These are phyloP conservation scores for Rhodocollybia butyracea DNA, from an alignment of 768 basidiomycete genomes.

Conservation along the genomic window DNA sequence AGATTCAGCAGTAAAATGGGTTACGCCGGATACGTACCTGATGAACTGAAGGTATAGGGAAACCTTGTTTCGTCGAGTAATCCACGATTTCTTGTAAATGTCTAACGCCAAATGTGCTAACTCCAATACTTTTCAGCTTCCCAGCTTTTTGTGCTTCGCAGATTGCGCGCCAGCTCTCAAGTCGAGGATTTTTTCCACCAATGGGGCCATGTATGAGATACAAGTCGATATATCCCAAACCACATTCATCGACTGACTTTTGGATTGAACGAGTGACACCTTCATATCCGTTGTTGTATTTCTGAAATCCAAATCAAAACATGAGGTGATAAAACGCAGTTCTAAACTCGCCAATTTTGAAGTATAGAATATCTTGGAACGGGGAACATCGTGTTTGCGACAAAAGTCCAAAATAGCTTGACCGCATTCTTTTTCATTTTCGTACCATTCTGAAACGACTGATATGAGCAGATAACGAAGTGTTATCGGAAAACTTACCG, in stretches of 20 bases:
- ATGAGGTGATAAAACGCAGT: no score
- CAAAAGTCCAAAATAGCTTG: constrained; percentile 57
- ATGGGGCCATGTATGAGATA: constrained; percentile 72
- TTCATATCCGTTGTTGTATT: constrained; percentile 50
- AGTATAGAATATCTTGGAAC: constrained; percentile 63
- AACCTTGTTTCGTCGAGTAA: constrained; percentile 25
- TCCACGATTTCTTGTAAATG: constrained; percentile 54
- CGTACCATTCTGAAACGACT: constrained; percentile 50
- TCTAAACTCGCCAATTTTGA: no score
- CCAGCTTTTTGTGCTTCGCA: constrained; percentile 63
- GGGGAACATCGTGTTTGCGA: constrained; percentile 41
- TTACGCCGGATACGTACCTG: constrained; percentile 37
- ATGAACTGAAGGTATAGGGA: constrained; percentile 55
- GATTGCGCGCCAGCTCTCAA: constrained; percentile 64
- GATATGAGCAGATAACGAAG: constrained; percentile 1
- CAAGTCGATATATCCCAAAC: constrained; percentile 64
- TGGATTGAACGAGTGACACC: constrained; percentile 46
- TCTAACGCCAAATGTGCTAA: constrained; percentile 57
- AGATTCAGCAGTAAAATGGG: neutral
- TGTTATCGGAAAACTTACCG: neutral
- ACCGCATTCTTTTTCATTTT: constrained; percentile 67
- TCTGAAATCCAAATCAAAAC: no score
- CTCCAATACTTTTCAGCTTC: constrained; percentile 56
- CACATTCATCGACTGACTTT: constrained; percentile 48
- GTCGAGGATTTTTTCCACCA: constrained; percentile 53